A percentile compares a stretch with the other conserved stretches of the same genome.
These are phyloP conservation scores for Cytospora leucostoma DNA, from an alignment of 2,329 filamentous ascomycete genomes.

Conservation along the genomic window DNA sequence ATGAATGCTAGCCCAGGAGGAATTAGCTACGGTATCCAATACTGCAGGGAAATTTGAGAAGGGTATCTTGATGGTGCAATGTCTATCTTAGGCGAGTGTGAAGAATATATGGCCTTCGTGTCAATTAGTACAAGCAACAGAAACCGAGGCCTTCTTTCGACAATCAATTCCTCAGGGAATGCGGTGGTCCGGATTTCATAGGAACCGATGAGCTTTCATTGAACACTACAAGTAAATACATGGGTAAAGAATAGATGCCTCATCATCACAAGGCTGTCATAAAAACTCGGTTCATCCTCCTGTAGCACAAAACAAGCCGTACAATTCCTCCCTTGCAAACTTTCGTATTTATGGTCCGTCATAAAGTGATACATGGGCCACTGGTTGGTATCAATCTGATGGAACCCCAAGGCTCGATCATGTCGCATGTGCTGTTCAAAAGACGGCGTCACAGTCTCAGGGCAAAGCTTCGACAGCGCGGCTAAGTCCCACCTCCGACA, in stretches of 20 bases:
- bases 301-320: slow-evolving; percentile 21
- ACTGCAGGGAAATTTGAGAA: background rate
- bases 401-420: slow-evolving; percentile 10
- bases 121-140: background rate
- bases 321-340: slow-evolving; percentile 11
- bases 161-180: background rate
- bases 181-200: background rate
- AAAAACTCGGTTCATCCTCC: slow-evolving; percentile 22
- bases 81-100: background rate
- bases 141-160: background rate
- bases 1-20: too few species aligned
- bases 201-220: slow-evolving; percentile 13
- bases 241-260: slow-evolving; percentile 25
- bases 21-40: background rate
- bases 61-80: background rate
- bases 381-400: background rate
- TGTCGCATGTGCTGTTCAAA: slow-evolving; percentile 21
- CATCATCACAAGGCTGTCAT: slow-evolving; percentile 16
- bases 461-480: background rate
- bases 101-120: background rate
- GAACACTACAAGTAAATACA: slow-evolving; percentile 24
- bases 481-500: slow-evolving; percentile 19
- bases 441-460: slow-evolving; percentile 17
- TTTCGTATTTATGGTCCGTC: background rate
- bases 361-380: slow-evolving; percentile 3